Conservation (phyloP, 208 protist genomes). For the Wallacemonas sp. region DNA sequence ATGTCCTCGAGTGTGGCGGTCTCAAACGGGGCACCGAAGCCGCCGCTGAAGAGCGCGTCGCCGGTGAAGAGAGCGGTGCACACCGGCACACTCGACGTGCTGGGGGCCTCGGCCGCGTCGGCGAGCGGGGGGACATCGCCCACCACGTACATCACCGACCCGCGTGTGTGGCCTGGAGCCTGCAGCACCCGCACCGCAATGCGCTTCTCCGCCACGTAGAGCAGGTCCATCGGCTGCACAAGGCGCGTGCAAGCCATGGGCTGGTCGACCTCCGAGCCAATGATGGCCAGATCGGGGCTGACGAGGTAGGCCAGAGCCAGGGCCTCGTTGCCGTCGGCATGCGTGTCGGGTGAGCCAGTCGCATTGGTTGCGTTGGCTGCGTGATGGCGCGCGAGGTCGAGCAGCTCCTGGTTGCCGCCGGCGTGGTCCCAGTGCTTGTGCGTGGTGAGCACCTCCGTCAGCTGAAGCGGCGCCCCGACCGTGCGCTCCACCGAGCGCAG, state of each 20-base stretch:
- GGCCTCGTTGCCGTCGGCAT: not conserved
- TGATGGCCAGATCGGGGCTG: slow-evolving; percentile 40
- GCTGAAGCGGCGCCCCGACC: slow-evolving; percentile 27
- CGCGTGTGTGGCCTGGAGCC: slow-evolving; percentile 72
- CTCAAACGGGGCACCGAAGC: slow-evolving; percentile 93
- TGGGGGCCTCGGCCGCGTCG: slow-evolving; percentile 15
- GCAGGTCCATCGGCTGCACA: slow-evolving; percentile 46
- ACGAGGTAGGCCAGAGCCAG: slow-evolving; percentile 16
- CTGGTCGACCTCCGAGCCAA: slow-evolving; percentile 76
- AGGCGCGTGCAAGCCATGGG: slow-evolving; percentile 56
- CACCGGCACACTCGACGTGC: slow-evolving; percentile 57
- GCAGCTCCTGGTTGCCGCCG: slow-evolving; percentile 88
- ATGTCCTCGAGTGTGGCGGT: slow-evolving; percentile 49
- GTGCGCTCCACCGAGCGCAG: slow-evolving; percentile 30
- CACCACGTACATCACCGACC: slow-evolving; percentile 73
- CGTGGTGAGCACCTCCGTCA: slow-evolving; percentile 92
- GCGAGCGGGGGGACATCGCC: slow-evolving; percentile 30
- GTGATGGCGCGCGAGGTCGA: slow-evolving; percentile 17
- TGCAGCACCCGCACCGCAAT: slow-evolving; percentile 54
- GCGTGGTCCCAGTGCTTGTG: slow-evolving; percentile 97
- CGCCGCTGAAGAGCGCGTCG: slow-evolving; percentile 93
- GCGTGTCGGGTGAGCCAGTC: slow-evolving; percentile 27
- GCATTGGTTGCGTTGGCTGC: not conserved
- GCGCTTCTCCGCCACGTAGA: slow-evolving; percentile 55
- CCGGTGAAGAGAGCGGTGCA: slow-evolving; percentile 90